Evolutionary conservation across 495 filamentous ascomycete species (phyloP).

Genomic region (Hapsidospora chrysogenum): DNA sequence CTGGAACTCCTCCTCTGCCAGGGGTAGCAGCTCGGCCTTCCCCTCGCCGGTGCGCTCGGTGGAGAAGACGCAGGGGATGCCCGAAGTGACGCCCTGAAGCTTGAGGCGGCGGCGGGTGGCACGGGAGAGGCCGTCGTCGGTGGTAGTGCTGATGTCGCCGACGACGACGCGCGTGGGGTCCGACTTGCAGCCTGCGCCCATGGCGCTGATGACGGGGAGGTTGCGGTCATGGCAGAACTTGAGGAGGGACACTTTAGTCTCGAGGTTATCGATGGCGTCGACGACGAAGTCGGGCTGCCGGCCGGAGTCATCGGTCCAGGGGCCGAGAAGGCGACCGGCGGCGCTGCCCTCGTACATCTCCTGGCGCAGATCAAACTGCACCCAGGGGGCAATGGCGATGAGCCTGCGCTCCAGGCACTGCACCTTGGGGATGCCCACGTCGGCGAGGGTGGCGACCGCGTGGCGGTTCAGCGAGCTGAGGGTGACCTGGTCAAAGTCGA

Average conservation of each 20-base stretch:
- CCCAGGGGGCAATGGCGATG: conserved; percentile 80
- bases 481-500: conserved; percentile 97
- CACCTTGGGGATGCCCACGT: conserved; percentile 93
- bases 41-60: conserved; percentile 82
- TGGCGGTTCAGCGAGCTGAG: conserved; percentile 87
- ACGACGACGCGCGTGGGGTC: conserved; percentile 87
- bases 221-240: conserved; percentile 66
- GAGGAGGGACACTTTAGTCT: conserved; percentile 84
- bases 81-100: conserved; percentile 58
- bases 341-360: conserved; percentile 60
- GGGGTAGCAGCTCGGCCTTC: conserved; percentile 74
- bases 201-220: conserved; percentile 75
- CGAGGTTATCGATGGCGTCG: conserved; percentile 97
- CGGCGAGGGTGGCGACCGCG: conserved; percentile 80
- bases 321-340: conserved; percentile 45
- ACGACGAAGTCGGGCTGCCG: conserved; percentile 71
- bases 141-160: conserved; percentile 78
- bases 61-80: conserved; percentile 84
- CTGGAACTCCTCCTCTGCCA: conserved; percentile 73
- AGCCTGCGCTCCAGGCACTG: conserved; percentile 60
- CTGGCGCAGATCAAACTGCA: conserved; percentile 70
- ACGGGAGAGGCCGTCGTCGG: conserved; percentile 79
- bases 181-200: conserved; percentile 96
- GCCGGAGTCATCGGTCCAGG: conserved; percentile 38
- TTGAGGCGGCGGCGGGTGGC: conserved; percentile 67